Percentiles rank a stretch among this genome's conserved stretches.
Evolutionary conservation across 106 monocot genomes (phyloP).

Genomic region (Gastrodia elata): DNA sequence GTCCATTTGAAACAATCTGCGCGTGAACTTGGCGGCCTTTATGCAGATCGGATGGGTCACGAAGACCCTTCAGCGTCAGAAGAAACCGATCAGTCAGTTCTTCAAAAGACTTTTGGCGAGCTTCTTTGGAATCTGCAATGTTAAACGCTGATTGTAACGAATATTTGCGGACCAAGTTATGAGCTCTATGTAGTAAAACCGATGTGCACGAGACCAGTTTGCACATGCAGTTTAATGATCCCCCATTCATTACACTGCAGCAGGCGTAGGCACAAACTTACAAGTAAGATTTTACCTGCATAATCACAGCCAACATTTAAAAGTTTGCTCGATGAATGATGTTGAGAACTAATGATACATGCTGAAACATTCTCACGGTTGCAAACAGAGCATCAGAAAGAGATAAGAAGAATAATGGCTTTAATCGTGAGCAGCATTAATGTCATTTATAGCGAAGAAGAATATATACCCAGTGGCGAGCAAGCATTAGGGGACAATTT

Average conservation of each 20-base stretch:
- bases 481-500: too few species aligned
- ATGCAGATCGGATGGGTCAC: constrained; percentile 17
- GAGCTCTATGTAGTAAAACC: not conserved
- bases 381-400: too few species aligned
- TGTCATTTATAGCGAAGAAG: too few species aligned
- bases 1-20: constrained; percentile 32
- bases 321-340: too few species aligned
- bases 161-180: not conserved
- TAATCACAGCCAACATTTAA: too few species aligned
- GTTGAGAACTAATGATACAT: too few species aligned
- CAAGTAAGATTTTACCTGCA: too few species aligned
- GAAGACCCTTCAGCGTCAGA: constrained; percentile 18
- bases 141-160: constrained; percentile 6
- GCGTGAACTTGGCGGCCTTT: constrained; percentile 50
- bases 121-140: not conserved
- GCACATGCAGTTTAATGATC: not conserved
- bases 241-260: constrained; percentile 1
- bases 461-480: too few species aligned
- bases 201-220: not conserved
- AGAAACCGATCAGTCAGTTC: constrained; percentile 9
- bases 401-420: too few species aligned
- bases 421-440: too few species aligned
- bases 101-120: not conserved
- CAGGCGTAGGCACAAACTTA: too few species aligned
- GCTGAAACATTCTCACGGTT: too few species aligned